phyloP scores from a whole-genome alignment of 441 rosid species.

The Hura crepitans region DNA sequence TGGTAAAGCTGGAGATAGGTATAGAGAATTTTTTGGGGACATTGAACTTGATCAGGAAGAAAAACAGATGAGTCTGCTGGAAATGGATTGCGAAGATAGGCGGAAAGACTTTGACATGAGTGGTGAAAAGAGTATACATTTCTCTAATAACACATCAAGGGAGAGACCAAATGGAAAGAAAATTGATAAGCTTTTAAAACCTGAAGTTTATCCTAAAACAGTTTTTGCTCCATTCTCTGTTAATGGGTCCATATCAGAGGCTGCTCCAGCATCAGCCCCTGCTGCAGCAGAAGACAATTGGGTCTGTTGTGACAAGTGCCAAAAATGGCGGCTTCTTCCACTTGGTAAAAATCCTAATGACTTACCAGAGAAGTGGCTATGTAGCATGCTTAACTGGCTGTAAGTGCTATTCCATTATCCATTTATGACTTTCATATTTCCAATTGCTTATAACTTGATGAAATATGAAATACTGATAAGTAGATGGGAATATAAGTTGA shows the following conservation, averaged over 20 bases:
- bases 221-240: slow-evolving; percentile 31
- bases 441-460: slow-evolving; percentile 8
- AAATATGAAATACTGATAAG: slow-evolving; percentile 16
- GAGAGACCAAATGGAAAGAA: slow-evolving; percentile 42
- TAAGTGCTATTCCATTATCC: slow-evolving; percentile 44
- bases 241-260: slow-evolving; percentile 39
- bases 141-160: slow-evolving; percentile 32
- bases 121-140: slow-evolving; percentile 39
- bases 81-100: slow-evolving; percentile 31
- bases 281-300: slow-evolving; percentile 68
- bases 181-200: slow-evolving; percentile 26
- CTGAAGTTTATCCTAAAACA: slow-evolving; percentile 32
- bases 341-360: slow-evolving; percentile 50
- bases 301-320: slow-evolving; percentile 93
- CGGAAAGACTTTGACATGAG: slow-evolving; percentile 36
- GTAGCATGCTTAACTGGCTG: slow-evolving; percentile 98
- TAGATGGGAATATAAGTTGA: slow-evolving; percentile 10
- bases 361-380: slow-evolving; percentile 92
- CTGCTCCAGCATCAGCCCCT: slow-evolving; percentile 45
- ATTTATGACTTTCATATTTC: slow-evolving; percentile 8
- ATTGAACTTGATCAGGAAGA: slow-evolving; percentile 59
- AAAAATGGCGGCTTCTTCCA: slow-evolving; percentile 93
- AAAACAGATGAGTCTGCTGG: slow-evolving; percentile 34
- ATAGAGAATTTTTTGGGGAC: slow-evolving; percentile 80
- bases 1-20: slow-evolving; percentile 54